phyloP scores from a whole-genome alignment of 805 yeast species.

The Metschnikowia sp. region DNA sequence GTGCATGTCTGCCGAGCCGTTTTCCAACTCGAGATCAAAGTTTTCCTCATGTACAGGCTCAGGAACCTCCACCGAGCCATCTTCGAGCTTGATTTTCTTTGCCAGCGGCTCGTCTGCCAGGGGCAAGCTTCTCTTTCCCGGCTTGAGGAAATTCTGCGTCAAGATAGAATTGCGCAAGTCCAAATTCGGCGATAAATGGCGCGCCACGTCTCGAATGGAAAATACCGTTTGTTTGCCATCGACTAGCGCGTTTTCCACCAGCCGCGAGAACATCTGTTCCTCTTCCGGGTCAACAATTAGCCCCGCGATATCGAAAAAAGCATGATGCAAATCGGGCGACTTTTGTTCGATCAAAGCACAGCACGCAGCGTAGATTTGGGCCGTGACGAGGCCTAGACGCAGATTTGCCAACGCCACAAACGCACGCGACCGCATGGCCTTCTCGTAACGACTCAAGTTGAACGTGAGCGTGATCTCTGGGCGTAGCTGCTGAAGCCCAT shows the following conservation, averaged over 20 bases:
- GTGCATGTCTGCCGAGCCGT: slow-evolving; percentile 17
- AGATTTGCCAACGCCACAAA: slow-evolving; percentile 61
- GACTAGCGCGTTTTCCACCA: slow-evolving; percentile 30
- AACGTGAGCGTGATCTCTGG: slow-evolving; percentile 53
- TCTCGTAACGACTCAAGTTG: slow-evolving; percentile 64
- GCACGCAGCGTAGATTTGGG: slow-evolving; percentile 59
- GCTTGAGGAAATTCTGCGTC: slow-evolving; percentile 40
- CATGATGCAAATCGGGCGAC: slow-evolving; percentile 43
- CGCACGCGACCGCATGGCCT: slow-evolving; percentile 61
- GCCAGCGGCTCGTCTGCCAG: slow-evolving; percentile 5
- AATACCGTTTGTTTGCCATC: slow-evolving; percentile 37
- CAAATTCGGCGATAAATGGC: slow-evolving; percentile 37
- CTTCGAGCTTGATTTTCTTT: slow-evolving; percentile 44
- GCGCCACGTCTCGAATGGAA: slow-evolving; percentile 31
- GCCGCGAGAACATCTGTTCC: slow-evolving; percentile 21
- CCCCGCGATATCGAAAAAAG: slow-evolving; percentile 44
- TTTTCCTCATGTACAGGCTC: slow-evolving; percentile 14
- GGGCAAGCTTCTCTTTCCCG: slow-evolving; percentile 17
- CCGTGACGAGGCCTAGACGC: slow-evolving; percentile 65
- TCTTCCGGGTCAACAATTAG: slow-evolving; percentile 50
- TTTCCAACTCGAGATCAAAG: background rate
- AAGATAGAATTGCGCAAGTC: slow-evolving; percentile 47
- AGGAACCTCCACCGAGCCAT: slow-evolving; percentile 9
- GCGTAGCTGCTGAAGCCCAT: slow-evolving; percentile 44
- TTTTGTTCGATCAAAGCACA: slow-evolving; percentile 56